Conservation (phyloP, 495 filamentous ascomycete genomes). For the Pseudevernia furfuracea region DNA sequence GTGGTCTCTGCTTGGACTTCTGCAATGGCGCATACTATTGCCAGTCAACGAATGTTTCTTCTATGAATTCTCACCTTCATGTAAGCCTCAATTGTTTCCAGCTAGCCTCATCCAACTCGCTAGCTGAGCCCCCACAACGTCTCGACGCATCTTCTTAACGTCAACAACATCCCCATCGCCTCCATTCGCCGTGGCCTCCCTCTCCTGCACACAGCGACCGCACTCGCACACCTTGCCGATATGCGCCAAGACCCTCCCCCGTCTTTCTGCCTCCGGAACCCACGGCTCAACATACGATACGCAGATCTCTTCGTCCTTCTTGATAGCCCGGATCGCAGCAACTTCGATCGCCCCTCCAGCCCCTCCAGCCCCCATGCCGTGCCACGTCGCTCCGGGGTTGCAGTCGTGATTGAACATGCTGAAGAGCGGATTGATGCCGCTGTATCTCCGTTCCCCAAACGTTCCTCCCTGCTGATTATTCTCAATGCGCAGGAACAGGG, state of each 20-base stretch:
- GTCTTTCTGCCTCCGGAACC: neutral
- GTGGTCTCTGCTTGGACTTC: no score
- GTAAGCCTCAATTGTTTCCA: no score
- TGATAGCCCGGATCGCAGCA: neutral
- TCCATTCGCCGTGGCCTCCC: neutral
- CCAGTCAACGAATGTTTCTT: no score
- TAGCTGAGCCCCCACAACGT: constrained; percentile 24
- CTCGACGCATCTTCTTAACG: neutral
- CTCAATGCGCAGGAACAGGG: neutral
- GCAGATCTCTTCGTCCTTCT: constrained; percentile 1
- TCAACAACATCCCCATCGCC: neutral
- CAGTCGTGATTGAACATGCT: constrained; percentile 1
- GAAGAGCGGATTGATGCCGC: neutral
- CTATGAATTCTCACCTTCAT: no score
- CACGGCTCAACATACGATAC: neutral
- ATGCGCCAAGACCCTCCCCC: neutral
- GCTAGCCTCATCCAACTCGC: constrained; percentile 8
- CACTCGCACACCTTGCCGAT: neutral
- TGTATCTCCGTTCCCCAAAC: no score
- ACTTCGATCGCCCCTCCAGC: neutral
- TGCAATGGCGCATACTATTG: no score
- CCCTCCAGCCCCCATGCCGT: neutral
- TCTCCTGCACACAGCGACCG: neutral
- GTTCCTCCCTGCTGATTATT: neutral
- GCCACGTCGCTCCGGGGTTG: neutral